phyloP scores from a whole-genome alignment of 108 stramenopile species.

The Aureococcus anophagefferens region DNA sequence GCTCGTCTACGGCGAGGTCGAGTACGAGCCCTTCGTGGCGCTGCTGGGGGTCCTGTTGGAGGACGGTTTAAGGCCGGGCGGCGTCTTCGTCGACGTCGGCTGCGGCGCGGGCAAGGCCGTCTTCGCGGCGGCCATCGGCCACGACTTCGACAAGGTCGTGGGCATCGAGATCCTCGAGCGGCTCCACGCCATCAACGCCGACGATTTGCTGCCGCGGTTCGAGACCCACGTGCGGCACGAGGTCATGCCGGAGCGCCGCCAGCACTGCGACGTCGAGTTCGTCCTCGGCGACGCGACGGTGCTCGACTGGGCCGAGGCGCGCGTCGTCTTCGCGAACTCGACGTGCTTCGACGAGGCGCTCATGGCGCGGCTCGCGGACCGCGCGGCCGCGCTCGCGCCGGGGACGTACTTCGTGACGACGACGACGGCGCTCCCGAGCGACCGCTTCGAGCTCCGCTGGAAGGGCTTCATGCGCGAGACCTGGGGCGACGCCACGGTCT shows the following conservation, averaged over 20 bases:
- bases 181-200: constrained; percentile 22
- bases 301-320: constrained; percentile 41
- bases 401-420: constrained; percentile 43
- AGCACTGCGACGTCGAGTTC: constrained; percentile 13
- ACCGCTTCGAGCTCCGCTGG: constrained; percentile 27
- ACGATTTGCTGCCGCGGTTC: constrained; percentile 7
- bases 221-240: too few relatives aligned
- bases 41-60: not conserved
- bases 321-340: constrained; percentile 48
- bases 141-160: constrained; percentile 33
- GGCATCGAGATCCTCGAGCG: constrained; percentile 41
- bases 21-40: constrained; percentile 7
- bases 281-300: constrained; percentile 25
- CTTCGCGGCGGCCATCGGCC: constrained; percentile 38
- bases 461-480: constrained; percentile 29
- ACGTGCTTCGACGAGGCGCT: constrained; percentile 46
- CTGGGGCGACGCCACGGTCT: constrained; percentile 53
- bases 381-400: constrained; percentile 17
- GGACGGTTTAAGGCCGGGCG: constrained; percentile 8
- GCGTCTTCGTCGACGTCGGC: constrained; percentile 46
- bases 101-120: constrained; percentile 48
- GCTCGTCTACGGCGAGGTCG: constrained; percentile 4
- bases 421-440: constrained; percentile 24
- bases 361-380: constrained; percentile 20
- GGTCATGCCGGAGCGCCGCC: too few relatives aligned